Conservation (phyloP, 2,329 filamentous ascomycete genomes). For the Colletotrichum cuscutae region DNA sequence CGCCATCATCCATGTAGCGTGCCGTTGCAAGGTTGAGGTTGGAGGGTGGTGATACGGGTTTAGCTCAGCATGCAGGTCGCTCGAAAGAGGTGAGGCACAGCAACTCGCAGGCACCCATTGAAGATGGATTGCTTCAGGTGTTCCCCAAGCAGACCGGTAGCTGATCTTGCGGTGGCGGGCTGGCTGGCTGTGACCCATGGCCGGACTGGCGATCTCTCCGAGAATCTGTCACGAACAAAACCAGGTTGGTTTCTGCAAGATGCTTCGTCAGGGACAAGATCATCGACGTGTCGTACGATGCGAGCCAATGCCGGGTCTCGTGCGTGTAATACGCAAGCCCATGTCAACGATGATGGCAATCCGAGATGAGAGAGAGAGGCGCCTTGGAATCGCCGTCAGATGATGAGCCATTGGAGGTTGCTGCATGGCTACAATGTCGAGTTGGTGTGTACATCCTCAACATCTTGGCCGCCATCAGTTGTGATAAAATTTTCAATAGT, state of each 20-base stretch:
- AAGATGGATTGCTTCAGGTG: conserved; percentile 1
- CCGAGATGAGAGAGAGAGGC: not conserved
- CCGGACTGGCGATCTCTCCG: conserved; percentile 29
- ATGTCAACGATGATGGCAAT: not conserved
- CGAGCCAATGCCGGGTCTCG: conserved; percentile 19
- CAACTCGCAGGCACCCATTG: conserved; percentile 9
- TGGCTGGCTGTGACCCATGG: not conserved
- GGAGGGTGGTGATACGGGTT: conserved; percentile 29
- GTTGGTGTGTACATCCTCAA: conserved; percentile 28
- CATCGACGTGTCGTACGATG: conserved; percentile 19
- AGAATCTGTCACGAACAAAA: conserved; percentile 14
- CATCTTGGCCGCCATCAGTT: conserved; percentile 24
- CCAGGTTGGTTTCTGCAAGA: conserved; percentile 18
- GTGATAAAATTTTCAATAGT: conserved; percentile 21
- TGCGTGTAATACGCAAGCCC: conserved; percentile 5
- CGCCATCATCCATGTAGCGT: conserved; percentile 19
- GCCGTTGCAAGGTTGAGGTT: conserved; percentile 23
- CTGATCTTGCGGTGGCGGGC: conserved; percentile 30
- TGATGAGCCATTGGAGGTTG: conserved; percentile 18
- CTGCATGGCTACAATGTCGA: conserved; percentile 16
- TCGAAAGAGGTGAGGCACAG: conserved; percentile 29
- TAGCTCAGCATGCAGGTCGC: conserved; percentile 32
- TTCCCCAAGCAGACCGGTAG: conserved; percentile 17
- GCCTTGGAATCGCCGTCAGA: conserved; percentile 19
- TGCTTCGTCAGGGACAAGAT: conserved; percentile 27